Conservation (phyloP, 2,329 filamentous ascomycete genomes). For the Lecanoromycetidae sp. region DNA sequence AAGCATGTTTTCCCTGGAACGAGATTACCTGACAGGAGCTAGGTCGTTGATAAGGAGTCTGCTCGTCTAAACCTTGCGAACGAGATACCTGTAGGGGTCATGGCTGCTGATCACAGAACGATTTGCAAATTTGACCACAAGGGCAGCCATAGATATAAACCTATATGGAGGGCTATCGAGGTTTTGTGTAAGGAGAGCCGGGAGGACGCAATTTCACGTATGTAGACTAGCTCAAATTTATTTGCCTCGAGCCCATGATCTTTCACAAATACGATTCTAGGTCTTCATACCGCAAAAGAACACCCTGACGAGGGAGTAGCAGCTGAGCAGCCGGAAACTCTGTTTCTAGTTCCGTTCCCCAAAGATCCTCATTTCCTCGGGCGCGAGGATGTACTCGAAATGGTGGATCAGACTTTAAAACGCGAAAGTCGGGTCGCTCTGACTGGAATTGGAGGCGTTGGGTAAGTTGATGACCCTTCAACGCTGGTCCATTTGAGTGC, state of each 20-base stretch:
- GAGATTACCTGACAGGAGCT: background rate
- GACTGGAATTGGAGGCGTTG: slow-evolving; percentile 18
- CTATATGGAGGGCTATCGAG: no score
- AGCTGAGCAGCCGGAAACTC: background rate
- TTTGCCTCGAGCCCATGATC: no score
- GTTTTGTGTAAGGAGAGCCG: no score
- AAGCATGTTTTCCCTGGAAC: background rate
- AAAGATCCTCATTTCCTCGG: slow-evolving; percentile 16
- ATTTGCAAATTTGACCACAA: slow-evolving; percentile 13
- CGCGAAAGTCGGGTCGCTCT: slow-evolving; percentile 10
- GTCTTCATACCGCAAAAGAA: no score
- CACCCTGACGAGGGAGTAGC: no score
- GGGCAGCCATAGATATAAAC: slow-evolving; percentile 1
- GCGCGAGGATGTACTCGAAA: slow-evolving; percentile 14
- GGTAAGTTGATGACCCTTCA: background rate
- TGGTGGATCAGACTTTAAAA: slow-evolving; percentile 9
- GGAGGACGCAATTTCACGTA: no score
- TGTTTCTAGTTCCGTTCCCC: slow-evolving; percentile 5
- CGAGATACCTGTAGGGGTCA: slow-evolving; percentile 11
- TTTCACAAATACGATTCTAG: no score
- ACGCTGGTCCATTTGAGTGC: background rate
- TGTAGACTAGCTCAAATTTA: no score
- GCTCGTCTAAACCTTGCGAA: background rate
- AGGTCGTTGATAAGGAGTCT: slow-evolving; percentile 2
- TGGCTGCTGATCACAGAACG: slow-evolving; percentile 13